A percentile compares a stretch with the other conserved stretches of the same genome.
phyloP scores from a whole-genome alignment of 176 grass and related monocot genomes.

The Tuctoria greenei region DNA sequence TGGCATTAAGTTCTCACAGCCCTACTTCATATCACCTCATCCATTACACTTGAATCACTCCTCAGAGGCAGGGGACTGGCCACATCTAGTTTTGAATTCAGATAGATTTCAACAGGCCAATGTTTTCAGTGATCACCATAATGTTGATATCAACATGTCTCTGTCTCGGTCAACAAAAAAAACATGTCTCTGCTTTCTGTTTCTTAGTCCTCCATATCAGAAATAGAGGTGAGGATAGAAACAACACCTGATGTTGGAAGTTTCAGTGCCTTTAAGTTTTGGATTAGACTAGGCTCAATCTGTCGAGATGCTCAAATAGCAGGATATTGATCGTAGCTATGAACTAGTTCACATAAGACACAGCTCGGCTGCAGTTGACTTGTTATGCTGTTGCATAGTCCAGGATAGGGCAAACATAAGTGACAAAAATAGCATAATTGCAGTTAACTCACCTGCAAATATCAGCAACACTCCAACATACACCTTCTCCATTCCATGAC shows the following conservation, averaged over 20 bases:
- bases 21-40: not conserved
- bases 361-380: not conserved
- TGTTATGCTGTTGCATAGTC: not conserved
- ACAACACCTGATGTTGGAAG: not conserved
- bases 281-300: not conserved
- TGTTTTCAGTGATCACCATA: not conserved
- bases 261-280: not conserved
- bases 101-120: not conserved
- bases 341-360: too few relatives aligned
- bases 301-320: not conserved
- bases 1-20: not conserved
- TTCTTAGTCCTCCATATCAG: not conserved
- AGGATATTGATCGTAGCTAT: not conserved
- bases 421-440: not conserved
- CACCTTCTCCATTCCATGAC: not conserved
- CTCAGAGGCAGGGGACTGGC: not conserved
- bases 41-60: not conserved
- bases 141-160: not conserved
- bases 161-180: too few relatives aligned
- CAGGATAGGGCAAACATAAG: not conserved
- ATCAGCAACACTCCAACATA: not conserved
- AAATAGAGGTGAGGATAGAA: not conserved
- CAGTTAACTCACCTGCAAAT: not conserved
- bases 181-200: not conserved
- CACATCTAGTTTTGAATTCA: not conserved